Evolutionary conservation across 768 basidiomycete species (phyloP).

Genomic region (Gloeostereum incarnatum): DNA sequence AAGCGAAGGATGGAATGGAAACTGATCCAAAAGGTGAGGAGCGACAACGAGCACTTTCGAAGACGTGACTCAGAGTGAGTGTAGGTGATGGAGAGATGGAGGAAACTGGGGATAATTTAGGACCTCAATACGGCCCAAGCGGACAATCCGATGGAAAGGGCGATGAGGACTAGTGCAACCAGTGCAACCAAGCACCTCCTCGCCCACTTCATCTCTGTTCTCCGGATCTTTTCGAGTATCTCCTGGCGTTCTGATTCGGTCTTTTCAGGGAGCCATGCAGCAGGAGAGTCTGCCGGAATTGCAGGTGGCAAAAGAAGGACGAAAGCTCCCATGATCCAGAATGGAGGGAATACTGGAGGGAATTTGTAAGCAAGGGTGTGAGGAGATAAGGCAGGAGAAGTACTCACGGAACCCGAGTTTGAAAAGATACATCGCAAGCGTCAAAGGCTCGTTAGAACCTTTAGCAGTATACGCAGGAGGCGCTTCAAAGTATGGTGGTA

Average conservation of each 20-base stretch:
- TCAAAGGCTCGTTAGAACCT: slow-evolving; percentile 36
- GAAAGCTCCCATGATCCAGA: slow-evolving; percentile 50
- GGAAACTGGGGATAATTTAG: too few relatives aligned
- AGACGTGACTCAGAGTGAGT: too few relatives aligned
- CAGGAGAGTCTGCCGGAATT: slow-evolving; percentile 16
- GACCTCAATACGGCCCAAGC: slow-evolving; percentile 26
- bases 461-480: slow-evolving; percentile 19
- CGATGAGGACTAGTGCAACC: slow-evolving; percentile 30
- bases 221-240: slow-evolving; percentile 36
- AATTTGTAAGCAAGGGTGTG: slow-evolving; percentile 4
- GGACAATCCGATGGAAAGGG: slow-evolving; percentile 18
- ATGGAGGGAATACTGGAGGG: slow-evolving; percentile 44
- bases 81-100: too few relatives aligned
- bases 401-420: slow-evolving; percentile 53
- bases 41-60: too few relatives aligned
- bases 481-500: slow-evolving; percentile 30
- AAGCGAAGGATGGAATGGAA: too few relatives aligned
- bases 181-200: slow-evolving; percentile 46
- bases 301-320: slow-evolving; percentile 39
- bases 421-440: slow-evolving; percentile 51
- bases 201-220: slow-evolving; percentile 46
- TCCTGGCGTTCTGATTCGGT: slow-evolving; percentile 38
- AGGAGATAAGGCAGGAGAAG: neutral
- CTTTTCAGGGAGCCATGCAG: slow-evolving; percentile 52
- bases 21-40: too few relatives aligned